phyloP scores from a whole-genome alignment of 2,329 filamentous ascomycete genomes.

The Calonectria crousiana region DNA sequence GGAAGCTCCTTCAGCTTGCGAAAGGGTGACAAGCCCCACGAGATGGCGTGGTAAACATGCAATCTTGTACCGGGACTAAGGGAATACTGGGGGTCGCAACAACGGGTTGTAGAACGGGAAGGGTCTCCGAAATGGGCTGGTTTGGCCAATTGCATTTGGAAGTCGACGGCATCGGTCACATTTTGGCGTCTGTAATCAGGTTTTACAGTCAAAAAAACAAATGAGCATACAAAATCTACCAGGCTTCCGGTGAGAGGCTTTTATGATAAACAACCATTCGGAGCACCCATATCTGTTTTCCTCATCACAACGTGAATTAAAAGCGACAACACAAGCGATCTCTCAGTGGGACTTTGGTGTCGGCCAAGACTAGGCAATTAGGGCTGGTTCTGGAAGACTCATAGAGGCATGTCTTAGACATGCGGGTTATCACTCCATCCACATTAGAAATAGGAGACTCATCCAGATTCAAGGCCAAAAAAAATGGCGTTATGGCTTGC shows the following conservation, averaged over 20 bases:
- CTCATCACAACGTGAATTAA: constrained; percentile 31
- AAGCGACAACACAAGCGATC: constrained; percentile 28
- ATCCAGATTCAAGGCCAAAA: constrained; percentile 1
- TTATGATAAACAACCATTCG: constrained; percentile 47
- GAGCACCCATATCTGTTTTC: constrained; percentile 34
- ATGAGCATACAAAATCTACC: constrained; percentile 55
- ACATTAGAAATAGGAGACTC: background rate
- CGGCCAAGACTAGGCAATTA: constrained; percentile 34
- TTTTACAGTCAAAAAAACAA: constrained; percentile 70
- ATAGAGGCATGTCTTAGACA: constrained; percentile 23
- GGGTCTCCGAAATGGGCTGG: constrained; percentile 65
- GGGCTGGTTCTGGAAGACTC: constrained; percentile 26
- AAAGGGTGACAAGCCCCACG: constrained; percentile 99
- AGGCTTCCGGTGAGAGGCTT: constrained; percentile 50
- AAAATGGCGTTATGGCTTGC: constrained; percentile 16
- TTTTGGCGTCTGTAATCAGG: constrained; percentile 76
- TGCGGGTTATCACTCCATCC: constrained; percentile 11
- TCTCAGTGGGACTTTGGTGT: constrained; percentile 21
- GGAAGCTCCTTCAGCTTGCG: constrained; percentile 96
- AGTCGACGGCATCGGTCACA: constrained; percentile 74
- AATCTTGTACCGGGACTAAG: constrained; percentile 45
- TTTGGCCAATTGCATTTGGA: constrained; percentile 76
- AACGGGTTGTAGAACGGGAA: constrained; percentile 60
- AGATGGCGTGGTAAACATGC: constrained; percentile 95
- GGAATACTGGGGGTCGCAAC: constrained; percentile 47